Percentiles rank a stretch among this genome's conserved stretches.
These are phyloP conservation scores for Uronychia setigera DNA, from an alignment of 73 alveolate genomes.

Conservation along the genomic window DNA sequence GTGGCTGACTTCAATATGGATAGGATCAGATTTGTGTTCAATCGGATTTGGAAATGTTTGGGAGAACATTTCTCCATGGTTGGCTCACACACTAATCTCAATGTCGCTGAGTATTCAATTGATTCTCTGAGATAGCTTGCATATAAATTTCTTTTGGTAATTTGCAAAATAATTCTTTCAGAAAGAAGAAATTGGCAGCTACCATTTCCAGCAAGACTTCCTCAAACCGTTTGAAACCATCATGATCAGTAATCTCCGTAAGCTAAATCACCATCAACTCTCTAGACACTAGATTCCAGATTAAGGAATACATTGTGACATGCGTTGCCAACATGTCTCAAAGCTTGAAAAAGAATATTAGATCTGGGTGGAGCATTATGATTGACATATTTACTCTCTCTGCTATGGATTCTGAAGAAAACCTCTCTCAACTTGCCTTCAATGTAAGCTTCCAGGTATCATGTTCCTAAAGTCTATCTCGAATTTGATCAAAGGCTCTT, in stretches of 20 bases:
- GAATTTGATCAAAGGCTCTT: neutral
- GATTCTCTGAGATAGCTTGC: slow-evolving; percentile 86
- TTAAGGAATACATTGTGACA: slow-evolving; percentile 68
- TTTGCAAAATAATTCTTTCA: slow-evolving; percentile 7
- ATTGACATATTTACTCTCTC: slow-evolving; percentile 77
- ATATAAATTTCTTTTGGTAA: slow-evolving; percentile 61
- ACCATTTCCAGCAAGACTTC: slow-evolving; percentile 81
- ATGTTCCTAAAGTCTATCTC: neutral
- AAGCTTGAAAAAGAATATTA: slow-evolving; percentile 8
- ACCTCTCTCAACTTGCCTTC: slow-evolving; percentile 15
- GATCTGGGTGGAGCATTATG: slow-evolving; percentile 84
- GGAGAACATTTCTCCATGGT: slow-evolving; percentile 83
- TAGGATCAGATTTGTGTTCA: slow-evolving; percentile 84
- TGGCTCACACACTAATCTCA: slow-evolving; percentile 68
- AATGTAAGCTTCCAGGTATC: neutral
- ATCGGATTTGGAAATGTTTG: slow-evolving; percentile 85
- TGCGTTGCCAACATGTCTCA: slow-evolving; percentile 65
- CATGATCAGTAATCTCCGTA: slow-evolving; percentile 50
- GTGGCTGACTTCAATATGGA: slow-evolving; percentile 89
- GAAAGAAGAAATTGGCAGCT: slow-evolving; percentile 76
- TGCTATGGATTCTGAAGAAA: slow-evolving; percentile 61
- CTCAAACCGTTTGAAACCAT: slow-evolving; percentile 85
- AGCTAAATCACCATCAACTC: neutral
- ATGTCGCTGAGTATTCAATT: slow-evolving; percentile 65
- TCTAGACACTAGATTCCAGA: slow-evolving; percentile 15